Evolutionary conservation across 768 basidiomycete genomes (phyloP).

Genomic region (Boletus tylopilopsis): DNA sequence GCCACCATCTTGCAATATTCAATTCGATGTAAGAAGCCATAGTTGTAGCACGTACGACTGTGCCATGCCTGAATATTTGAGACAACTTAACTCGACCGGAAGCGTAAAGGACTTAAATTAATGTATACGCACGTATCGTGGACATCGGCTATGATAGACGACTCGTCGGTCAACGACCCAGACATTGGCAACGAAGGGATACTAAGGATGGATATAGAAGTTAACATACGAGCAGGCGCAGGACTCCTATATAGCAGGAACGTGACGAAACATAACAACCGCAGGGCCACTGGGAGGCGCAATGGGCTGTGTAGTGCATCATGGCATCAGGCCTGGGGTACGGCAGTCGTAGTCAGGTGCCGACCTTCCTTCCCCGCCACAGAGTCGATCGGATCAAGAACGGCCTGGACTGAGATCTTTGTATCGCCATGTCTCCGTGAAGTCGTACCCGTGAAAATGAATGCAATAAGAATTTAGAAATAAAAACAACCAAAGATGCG

Average conservation of each 20-base stretch:
- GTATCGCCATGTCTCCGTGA: neutral
- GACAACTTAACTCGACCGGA: neutral
- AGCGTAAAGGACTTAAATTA: neutral
- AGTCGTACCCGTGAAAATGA: neutral
- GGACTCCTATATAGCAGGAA: too few species aligned
- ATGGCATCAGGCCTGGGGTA: neutral
- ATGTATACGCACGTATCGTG: neutral
- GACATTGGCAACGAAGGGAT: conserved; percentile 4
- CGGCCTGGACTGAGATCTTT: too few species aligned
- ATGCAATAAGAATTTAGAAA: conserved; percentile 22
- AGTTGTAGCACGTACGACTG: conserved; percentile 6
- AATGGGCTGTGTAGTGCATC: neutral
- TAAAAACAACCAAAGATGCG: conserved; percentile 22
- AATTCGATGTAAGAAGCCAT: neutral
- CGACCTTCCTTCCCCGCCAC: neutral
- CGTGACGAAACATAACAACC: too few species aligned
- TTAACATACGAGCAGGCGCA: too few species aligned
- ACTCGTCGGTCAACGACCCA: neutral
- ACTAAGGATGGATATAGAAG: too few species aligned
- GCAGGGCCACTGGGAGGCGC: too few species aligned
- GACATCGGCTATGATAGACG: neutral
- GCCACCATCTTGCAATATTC: conserved; percentile 44
- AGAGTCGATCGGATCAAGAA: too few species aligned
- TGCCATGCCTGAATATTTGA: conserved; percentile 1
- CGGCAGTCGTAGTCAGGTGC: neutral